Base-by-base conservation (phyloP, 2,329 filamentous ascomycete genomes). In the Microcyclospora tardicrescens region DNA sequence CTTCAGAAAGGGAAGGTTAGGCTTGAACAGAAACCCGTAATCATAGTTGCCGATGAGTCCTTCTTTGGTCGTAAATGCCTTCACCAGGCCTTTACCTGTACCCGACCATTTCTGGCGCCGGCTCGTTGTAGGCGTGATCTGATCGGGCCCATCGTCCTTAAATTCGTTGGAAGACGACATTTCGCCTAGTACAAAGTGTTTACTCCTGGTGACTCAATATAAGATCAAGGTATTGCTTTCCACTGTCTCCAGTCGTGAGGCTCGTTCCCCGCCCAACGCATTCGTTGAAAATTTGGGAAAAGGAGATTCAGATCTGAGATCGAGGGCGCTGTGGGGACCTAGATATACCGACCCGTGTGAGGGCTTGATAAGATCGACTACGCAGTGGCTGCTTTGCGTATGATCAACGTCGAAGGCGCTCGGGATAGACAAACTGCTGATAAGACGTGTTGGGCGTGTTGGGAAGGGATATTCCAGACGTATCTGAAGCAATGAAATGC, bases 41-140 rank as follows among this genome's bases (percentile, higher is more conserved):
- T 95, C 82, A 61, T 95, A 95, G 51, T 77, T 71, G 45, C 87
- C 87, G 40, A 95, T 61, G 16, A 94, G 70, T 10, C 87, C 87
- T 14, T 66, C 65, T 57, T 63, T 71, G 10, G 68, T 71, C 0
- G 67, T 71, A 43, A 70, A 66, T 3, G 66, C 62, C 42, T 61
- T 66, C 1, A 53, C 50, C 35, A 65, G 41, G n/a, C 61, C 56
- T 39, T 61, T 54, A 28, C 57, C 45, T 38, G 61, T 62, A 15
- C 67, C 61, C 30, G 56, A 56, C 43, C 64, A 61, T 14, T 59
- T 61, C 34, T 59, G 58, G 50, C 62, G 65, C 1, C 57, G 62
- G 12, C 48, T 47, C 6, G 54, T 55, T 36, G 65, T 60, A 6
- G 65, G 63, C 10, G 60, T 61, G 45, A 71, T 71, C 36, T 52